Evolutionary conservation across 2,329 filamentous ascomycete genomes (phyloP), one percentile per base, ranked within the genome.

Genomic region (Ophiostoma himal-ulmi): DNA sequence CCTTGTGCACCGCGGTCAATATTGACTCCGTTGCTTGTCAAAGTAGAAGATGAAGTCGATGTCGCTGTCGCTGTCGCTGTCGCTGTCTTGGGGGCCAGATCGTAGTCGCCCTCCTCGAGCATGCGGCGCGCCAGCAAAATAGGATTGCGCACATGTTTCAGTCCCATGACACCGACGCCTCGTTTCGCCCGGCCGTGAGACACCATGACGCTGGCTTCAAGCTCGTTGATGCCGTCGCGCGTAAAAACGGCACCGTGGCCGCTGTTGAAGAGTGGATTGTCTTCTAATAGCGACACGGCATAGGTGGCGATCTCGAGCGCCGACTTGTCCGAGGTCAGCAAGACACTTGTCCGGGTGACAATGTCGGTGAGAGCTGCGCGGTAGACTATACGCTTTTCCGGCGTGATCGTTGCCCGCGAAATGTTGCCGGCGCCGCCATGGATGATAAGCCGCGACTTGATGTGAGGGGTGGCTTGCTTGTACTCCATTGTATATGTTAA

Each of bases 151-250:
- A 95, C 90, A 60, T 83, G 86, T 6, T 83, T 85, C 17, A 96
- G 78, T 3, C 92, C 86, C 81, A 91, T 91, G 6, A 93, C 88
- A 3, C 91, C 92, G 0, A 92, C 91, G 20, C 89, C 92, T 48
- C 92, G 86, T 82, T 96, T 97, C 57, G 87, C 85, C 70, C 83
- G 82, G 0, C 89, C 90, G 37, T 84, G 84, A 1, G 90, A 91
- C 0, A 96, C 91, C 93, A 96, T 96, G 68, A 96, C 86, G 10
- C 88, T 91, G 1, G 92, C 91, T 80, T 97, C 93, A 72, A 96
- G 88, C 81, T 97, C 91, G 78, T 94, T 93, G 73, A 89, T 85
- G 22, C 93, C 94, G 74, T 90, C 89, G 68, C 89, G 87, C 0
- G 92, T 96, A 79, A 96, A 97, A 26, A 96, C 93, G 68, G 93